Base-by-base conservation (phyloP, 1,284 basidiomycete species). In the Ceratobasidium sp. region DNA sequence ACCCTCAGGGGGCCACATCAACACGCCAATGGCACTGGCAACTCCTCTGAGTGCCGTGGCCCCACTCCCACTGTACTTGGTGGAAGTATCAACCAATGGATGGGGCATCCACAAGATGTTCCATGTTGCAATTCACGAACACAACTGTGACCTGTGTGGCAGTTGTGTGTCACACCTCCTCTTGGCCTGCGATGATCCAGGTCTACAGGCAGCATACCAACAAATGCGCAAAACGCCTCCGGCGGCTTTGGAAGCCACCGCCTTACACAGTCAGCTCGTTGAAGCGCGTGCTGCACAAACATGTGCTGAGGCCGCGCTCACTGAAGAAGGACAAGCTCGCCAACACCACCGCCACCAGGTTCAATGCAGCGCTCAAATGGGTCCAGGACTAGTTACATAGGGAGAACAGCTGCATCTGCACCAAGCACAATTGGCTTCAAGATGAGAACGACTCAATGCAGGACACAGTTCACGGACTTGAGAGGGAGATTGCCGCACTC, bases 341-440 rank as follows among this genome's bases (percentile, higher is more conserved):
- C 36, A 11, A 41, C 36, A 41, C 11, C 6, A 41, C 36, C 36
- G 11, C 4, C 6, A 41, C 36, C 36, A 11, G 36, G 36, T 41
- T 11, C 6, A 41, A n/a, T n/a, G 36, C 11, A 4, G 36, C 36
- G 11, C 36, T 5, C 4, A 11, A 41, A n/a, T n/a, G n/a, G n/a
- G n/a, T n/a, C n/a, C n/a, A n/a, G n/a, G n/a, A n/a, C n/a, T n/a
- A n/a, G n/a, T n/a, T n/a, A n/a, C n/a, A n/a, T n/a, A n/a, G n/a
- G n/a, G n/a, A n/a, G n/a, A 53, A 53, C 50, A 27, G 27, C 50
- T 22, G n/a, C n/a, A n/a, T 53, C 50, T 9, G 27, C n/a, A 27
- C 50, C n/a, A 27, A 53, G 50, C 27, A 22, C 50, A 22, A 53
- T 27, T 53, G 50, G n/a, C 50, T 53, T n/a, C n/a, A n/a, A n/a